phyloP scores from a whole-genome alignment of 805 yeast genomes.

The Teunomyces kruisii region DNA sequence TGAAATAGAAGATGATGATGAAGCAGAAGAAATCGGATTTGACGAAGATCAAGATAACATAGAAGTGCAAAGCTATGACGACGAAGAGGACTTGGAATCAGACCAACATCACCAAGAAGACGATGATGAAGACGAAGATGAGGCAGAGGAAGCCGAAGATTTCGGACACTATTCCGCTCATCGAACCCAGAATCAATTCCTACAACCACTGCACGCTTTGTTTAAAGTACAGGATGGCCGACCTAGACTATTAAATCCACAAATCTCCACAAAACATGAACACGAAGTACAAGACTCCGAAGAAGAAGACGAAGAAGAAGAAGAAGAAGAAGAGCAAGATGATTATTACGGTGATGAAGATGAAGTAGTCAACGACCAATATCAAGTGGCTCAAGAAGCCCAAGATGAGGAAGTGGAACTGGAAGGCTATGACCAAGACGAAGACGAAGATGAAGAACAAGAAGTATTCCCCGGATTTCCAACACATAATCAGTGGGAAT shows the following conservation, averaged over 20 bases:
- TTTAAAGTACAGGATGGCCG: slow-evolving; percentile 6
- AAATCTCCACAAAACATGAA: not conserved
- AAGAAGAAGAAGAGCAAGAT: not conserved
- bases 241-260: slow-evolving; percentile 6
- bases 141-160: not conserved
- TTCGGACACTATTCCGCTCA: not conserved
- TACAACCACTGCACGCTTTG: not conserved
- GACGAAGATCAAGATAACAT: not conserved
- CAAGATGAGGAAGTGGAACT: not conserved
- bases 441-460: not conserved
- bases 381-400: too few relatives aligned
- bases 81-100: slow-evolving; percentile 2
- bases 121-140: slow-evolving; percentile 2
- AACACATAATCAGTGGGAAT: not conserved
- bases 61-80: not conserved
- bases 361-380: too few relatives aligned
- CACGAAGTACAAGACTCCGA: slow-evolving; percentile 1
- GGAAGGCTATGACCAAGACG: slow-evolving; percentile 1
- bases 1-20: slow-evolving; percentile 4
- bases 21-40: slow-evolving; percentile 8
- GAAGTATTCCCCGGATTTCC: not conserved
- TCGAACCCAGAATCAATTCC: not conserved
- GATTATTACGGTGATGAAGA: not conserved
- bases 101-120: not conserved
- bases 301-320: not conserved